Conservation (phyloP, 2,329 filamentous ascomycete species). For the Ophiognomonia clavigignenti-juglandacearum region DNA sequence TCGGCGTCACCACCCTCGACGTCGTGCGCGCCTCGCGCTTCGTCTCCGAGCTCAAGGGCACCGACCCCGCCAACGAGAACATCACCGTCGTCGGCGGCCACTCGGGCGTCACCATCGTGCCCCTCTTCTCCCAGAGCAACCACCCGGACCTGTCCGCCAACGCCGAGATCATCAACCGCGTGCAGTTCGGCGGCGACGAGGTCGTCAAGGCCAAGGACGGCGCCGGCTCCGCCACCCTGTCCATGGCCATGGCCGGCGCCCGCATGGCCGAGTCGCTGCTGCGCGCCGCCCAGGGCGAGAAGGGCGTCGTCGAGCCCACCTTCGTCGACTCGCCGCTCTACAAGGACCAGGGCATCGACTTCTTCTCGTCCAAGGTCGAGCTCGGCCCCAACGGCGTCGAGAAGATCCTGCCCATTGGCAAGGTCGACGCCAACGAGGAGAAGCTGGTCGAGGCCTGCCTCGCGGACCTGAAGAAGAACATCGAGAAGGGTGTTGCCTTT, state of each 20-base stretch:
- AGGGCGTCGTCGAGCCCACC: constrained; percentile 91
- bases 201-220: constrained; percentile 99
- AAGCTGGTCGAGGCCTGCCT: constrained; percentile 83
- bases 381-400: constrained; percentile 94
- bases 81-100: constrained; percentile 96
- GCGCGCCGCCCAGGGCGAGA: constrained; percentile 87
- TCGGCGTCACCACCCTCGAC: constrained; percentile 98
- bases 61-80: constrained; percentile 87
- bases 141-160: constrained; percentile 79
- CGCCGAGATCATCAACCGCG: constrained; percentile 79
- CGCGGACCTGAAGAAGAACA: constrained; percentile 87
- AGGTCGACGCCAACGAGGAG: constrained; percentile 81
- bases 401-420: constrained; percentile 85
- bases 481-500: constrained; percentile 75
- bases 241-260: constrained; percentile 95
- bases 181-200: constrained; percentile 98
- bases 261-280: constrained; percentile 85
- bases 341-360: constrained; percentile 97
- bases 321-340: constrained; percentile 96
- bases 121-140: constrained; percentile 90
- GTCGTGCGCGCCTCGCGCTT: constrained; percentile 97
- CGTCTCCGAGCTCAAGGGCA: constrained; percentile 88
- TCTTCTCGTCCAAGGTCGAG: constrained; percentile 94
- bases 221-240: constrained; percentile 92
- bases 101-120: constrained; percentile 97